Percentiles rank a stretch among this genome's conserved stretches.
phyloP scores from a whole-genome alignment of 805 yeast genomes.

The Wickerhamomyces tratensis region DNA sequence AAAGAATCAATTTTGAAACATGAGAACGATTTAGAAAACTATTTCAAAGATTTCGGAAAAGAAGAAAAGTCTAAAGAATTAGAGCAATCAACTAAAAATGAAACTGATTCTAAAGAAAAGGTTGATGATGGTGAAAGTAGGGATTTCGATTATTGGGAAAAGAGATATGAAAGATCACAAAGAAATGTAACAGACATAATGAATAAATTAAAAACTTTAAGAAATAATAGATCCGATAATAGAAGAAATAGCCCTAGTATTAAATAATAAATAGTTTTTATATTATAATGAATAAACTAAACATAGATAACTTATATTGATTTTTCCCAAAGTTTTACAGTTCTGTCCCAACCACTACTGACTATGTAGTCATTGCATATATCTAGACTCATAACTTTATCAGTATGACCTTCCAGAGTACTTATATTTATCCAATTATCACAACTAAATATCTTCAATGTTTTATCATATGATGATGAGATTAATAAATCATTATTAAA shows the following conservation, averaged over 20 bases:
- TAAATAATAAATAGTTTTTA: slow-evolving; percentile 2
- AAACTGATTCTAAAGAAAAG: background rate
- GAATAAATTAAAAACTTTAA: slow-evolving; percentile 9
- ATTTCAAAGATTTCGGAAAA: slow-evolving; percentile 9
- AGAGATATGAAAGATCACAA: slow-evolving; percentile 6
- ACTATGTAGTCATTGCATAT: slow-evolving; percentile 36
- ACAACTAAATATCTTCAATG: slow-evolving; percentile 50
- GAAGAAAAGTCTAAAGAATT: no score
- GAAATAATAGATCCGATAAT: slow-evolving; percentile 5
- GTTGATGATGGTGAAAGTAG: slow-evolving; percentile 2
- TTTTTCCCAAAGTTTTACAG: slow-evolving; percentile 55
- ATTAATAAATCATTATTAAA: slow-evolving; percentile 31
- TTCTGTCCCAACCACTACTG: slow-evolving; percentile 80
- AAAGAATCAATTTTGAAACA: slow-evolving; percentile 5
- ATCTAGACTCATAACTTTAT: slow-evolving; percentile 68
- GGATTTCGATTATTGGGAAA: slow-evolving; percentile 8
- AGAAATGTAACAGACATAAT: slow-evolving; percentile 8
- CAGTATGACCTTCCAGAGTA: slow-evolving; percentile 48
- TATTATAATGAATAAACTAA: slow-evolving; percentile 32
- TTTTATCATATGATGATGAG: slow-evolving; percentile 66
- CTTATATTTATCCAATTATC: slow-evolving; percentile 60
- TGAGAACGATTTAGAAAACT: slow-evolving; percentile 6
- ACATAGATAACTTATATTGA: background rate
- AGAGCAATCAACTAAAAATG: no score
- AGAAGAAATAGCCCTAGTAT: slow-evolving; percentile 12